Evolutionary conservation across 1,139 yeast species (phyloP).

Genomic region (Pneumocystis wakefieldiae): DNA sequence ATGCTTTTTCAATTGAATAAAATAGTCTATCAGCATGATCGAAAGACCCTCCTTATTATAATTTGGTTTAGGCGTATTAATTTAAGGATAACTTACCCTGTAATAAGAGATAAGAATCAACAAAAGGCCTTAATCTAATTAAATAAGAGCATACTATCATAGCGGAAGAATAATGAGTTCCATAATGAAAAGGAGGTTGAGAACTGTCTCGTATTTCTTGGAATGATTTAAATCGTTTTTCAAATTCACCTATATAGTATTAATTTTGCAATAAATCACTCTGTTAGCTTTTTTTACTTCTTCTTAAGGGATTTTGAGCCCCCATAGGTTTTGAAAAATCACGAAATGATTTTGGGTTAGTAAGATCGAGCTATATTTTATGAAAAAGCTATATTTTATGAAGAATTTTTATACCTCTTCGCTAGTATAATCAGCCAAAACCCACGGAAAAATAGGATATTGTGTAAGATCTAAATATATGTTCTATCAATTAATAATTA

Average conservation of each 20-base stretch:
- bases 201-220: slow-evolving; percentile 37
- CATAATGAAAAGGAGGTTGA: slow-evolving; percentile 70
- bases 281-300: slow-evolving; percentile 16
- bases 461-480: slow-evolving; percentile 49
- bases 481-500: background rate
- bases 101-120: slow-evolving; percentile 54
- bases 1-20: slow-evolving; percentile 54
- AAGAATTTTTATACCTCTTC: slow-evolving; percentile 21
- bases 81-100: slow-evolving; percentile 27
- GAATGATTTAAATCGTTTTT: slow-evolving; percentile 55
- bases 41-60: slow-evolving; percentile 48
- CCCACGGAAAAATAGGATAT: slow-evolving; percentile 86
- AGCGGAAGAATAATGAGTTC: slow-evolving; percentile 83
- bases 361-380: slow-evolving; percentile 34
- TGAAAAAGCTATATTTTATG: background rate
- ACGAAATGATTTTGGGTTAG: slow-evolving; percentile 45
- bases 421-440: slow-evolving; percentile 62
- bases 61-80: background rate
- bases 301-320: slow-evolving; percentile 51
- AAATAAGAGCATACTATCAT: slow-evolving; percentile 75
- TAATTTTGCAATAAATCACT: background rate
- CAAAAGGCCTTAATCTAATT: slow-evolving; percentile 63
- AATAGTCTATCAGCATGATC: slow-evolving; percentile 77
- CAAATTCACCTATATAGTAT: slow-evolving; percentile 30
- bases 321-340: slow-evolving; percentile 84